Conservation (phyloP, 306 rosid species). For the Calophaca sinica region DNA sequence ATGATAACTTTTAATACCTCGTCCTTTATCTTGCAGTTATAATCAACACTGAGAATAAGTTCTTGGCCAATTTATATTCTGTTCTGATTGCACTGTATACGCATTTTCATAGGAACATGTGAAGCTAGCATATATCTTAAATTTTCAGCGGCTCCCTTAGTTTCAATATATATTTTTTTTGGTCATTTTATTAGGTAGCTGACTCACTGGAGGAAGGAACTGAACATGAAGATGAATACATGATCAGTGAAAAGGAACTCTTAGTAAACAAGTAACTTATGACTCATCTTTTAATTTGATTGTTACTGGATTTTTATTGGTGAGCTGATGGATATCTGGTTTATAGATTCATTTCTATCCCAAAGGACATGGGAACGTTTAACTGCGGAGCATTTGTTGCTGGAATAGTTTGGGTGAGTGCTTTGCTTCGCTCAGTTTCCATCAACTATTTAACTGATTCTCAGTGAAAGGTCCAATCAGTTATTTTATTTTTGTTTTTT, state of each 20-base stretch:
- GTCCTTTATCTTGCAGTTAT: constrained; percentile 32
- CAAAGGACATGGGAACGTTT: constrained; percentile 99
- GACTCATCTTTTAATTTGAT: background rate
- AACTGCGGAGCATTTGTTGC: constrained; percentile 98
- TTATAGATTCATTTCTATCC: constrained; percentile 89
- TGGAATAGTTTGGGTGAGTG: constrained; percentile 92
- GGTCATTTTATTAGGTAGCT: constrained; percentile 69
- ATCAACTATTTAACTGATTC: constrained; percentile 31
- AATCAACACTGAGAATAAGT: constrained; percentile 23
- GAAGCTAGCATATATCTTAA: constrained; percentile 6
- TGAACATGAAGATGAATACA: constrained; percentile 98
- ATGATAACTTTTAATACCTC: background rate
- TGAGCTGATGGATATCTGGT: constrained; percentile 47
- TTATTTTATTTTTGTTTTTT: constrained; percentile 40
- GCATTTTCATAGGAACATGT: constrained; percentile 21
- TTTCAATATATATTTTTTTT: constrained; percentile 5
- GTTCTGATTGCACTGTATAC: constrained; percentile 19
- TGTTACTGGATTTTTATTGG: constrained; percentile 10
- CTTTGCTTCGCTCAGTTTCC: constrained; percentile 27
- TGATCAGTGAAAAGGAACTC: constrained; percentile 98
- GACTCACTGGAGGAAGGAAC: constrained; percentile 99
- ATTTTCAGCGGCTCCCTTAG: constrained; percentile 32
- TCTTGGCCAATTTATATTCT: constrained; percentile 22
- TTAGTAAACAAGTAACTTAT: constrained; percentile 84
- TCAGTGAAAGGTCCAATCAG: constrained; percentile 40